phyloP scores from a whole-genome alignment of 2,329 filamentous ascomycete genomes.

The Trichoderma semiorbis region DNA sequence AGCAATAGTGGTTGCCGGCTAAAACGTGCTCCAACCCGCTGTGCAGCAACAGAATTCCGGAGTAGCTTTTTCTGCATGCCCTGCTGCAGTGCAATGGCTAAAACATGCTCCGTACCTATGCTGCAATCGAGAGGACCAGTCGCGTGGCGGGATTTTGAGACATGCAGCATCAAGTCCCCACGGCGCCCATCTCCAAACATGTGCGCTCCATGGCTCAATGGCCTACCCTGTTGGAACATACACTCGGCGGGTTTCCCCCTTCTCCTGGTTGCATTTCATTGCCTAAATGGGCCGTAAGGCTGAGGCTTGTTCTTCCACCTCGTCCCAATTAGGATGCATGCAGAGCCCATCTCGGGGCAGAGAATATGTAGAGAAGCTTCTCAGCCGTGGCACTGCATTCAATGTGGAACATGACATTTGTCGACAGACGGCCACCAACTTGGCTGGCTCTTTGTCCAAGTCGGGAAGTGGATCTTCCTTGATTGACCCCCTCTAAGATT shows the following conservation, averaged over 20 bases:
- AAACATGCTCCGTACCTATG: background rate
- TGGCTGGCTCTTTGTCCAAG: background rate
- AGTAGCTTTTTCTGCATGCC: background rate
- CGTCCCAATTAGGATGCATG: background rate
- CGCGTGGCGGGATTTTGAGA: background rate
- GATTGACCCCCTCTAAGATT: background rate
- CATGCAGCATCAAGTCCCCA: background rate
- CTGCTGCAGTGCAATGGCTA: background rate
- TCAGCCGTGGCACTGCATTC: background rate
- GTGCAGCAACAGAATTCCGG: background rate
- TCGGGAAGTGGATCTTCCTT: background rate
- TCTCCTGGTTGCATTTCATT: background rate
- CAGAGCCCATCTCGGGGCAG: background rate
- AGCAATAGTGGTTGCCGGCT: slow-evolving; percentile 8
- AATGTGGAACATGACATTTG: background rate
- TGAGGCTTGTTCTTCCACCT: background rate
- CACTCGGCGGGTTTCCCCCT: background rate
- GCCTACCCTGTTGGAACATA: background rate
- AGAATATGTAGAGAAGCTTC: background rate
- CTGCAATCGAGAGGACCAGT: background rate
- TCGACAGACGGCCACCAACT: background rate
- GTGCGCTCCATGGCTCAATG: background rate
- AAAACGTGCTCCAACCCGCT: background rate
- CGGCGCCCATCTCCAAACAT: background rate
- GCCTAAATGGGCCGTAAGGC: slow-evolving; percentile 3